These are phyloP conservation scores for Fusarium sp. DNA, from an alignment of 2,329 filamentous ascomycete species.

Conservation along the genomic window DNA sequence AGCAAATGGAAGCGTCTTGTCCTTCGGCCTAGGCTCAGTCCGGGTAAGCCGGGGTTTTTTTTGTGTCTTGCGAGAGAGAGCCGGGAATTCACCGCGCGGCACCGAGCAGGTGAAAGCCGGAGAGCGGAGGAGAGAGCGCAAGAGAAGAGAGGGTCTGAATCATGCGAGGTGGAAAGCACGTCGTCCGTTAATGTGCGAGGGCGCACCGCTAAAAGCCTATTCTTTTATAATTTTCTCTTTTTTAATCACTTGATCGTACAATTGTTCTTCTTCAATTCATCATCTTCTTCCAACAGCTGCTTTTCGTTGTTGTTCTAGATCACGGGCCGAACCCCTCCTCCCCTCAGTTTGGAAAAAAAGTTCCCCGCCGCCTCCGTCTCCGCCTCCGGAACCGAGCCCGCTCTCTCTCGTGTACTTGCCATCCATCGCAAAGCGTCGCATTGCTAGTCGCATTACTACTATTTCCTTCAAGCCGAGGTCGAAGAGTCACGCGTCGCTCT, in stretches of 20 bases:
- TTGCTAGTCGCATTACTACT: conserved; percentile 2
- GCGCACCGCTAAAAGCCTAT: neutral
- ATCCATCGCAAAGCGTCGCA: conserved; percentile 31
- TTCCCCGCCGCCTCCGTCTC: conserved; percentile 34
- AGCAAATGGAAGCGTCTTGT: conserved; percentile 20
- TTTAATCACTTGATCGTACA: neutral
- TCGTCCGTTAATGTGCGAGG: neutral
- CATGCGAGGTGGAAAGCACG: conserved; percentile 28
- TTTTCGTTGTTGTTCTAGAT: conserved; percentile 10
- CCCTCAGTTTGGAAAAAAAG: conserved; percentile 16
- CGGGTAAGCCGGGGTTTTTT: conserved; percentile 36
- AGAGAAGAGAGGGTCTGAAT: conserved; percentile 32
- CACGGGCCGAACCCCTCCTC: conserved; percentile 9
- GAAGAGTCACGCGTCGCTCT: conserved; percentile 12
- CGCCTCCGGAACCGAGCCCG: conserved; percentile 35
- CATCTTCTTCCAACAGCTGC: neutral
- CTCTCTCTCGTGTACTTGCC: conserved; percentile 24
- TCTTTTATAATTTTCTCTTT: neutral
- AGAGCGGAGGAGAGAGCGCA: conserved; percentile 22
- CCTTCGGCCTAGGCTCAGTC: conserved; percentile 5
- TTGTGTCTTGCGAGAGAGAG: conserved; percentile 5
- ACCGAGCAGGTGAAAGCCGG: conserved; percentile 32
- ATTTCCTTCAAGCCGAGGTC: conserved; percentile 33
- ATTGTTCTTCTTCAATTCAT: neutral
- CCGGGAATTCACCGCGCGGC: conserved; percentile 43